Evolutionary conservation across 169 alveolate species (phyloP), one percentile per base, ranked within the genome.

Genomic region (Cryptosporidium parvum): DNA sequence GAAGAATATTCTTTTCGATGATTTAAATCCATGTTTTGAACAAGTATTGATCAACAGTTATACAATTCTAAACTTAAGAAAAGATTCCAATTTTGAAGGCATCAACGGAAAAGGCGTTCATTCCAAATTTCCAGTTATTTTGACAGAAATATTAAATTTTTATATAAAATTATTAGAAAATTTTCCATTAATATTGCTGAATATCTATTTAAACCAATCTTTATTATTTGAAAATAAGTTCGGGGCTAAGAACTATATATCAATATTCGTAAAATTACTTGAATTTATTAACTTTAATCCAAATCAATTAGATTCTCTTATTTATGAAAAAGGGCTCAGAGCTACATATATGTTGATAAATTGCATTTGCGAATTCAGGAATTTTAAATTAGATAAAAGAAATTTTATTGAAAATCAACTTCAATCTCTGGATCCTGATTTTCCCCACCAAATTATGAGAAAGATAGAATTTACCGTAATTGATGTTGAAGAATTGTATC

Each of bases 241-340:
- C 26, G 67, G 18, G 35, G 35, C 26, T 29, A 56, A 56, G 35
- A 56, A 56, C 26, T n/a, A 56, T 26, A 21, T 56, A 56, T 26
- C 18, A 9, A 8, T 16, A 10, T 56, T 56, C 23, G 37, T 56
- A 23, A 39, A 65, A 33, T 14, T 65, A 35, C 72, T 65, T 37
- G 51, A 37, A 65, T 65, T 65, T 26, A 33, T 65, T 8, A 65
- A 35, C 26, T 33, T 65, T 37, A 14, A 29, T n/a, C 44, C 23
- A n/a, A 10, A 18, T 8, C 16, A 65, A 16, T 26, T 56, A 56
- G 51, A 65, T 65, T 21, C 14, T 3, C 26, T 37, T 3, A 33
- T 65, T 65, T 65, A 65, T 18, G 44, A 31, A 35, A 65, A 65
- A 29, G 72, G 52, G 1, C 72, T 65, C 23, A 65, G 51, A 65